Evolutionary conservation across 805 yeast species (phyloP).

Genomic region (Blastobotrys peoriensis): DNA sequence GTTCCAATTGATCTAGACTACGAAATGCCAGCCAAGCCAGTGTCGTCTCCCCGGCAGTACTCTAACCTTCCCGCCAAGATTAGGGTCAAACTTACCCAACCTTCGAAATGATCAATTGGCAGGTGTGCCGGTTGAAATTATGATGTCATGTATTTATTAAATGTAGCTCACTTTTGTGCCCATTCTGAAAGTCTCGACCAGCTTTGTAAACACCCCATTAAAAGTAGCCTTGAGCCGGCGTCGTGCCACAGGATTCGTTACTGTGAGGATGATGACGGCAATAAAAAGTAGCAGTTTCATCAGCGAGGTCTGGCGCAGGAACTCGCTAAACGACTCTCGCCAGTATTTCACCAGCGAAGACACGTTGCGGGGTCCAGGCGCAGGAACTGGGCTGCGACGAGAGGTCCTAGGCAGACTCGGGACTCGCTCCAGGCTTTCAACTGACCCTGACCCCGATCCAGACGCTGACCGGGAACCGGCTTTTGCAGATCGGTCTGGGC

Average conservation of each 20-base stretch:
- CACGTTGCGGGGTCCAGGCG: conserved; percentile 4
- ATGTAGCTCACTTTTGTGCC: conserved; percentile 23
- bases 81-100: conserved; percentile 6
- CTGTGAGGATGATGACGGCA: conserved; percentile 11
- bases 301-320: conserved; percentile 2
- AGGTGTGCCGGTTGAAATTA: no score
- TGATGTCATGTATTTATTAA: conserved; percentile 1
- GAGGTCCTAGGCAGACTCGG: not conserved
- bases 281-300: conserved; percentile 10
- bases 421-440: not conserved
- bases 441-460: not conserved
- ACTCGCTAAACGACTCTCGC: conserved; percentile 3
- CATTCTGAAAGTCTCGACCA: conserved; percentile 18
- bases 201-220: conserved; percentile 12
- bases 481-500: not conserved
- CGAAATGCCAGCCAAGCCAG: not conserved
- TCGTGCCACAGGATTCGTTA: conserved; percentile 9
- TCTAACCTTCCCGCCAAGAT: conserved; percentile 5
- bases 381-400: not conserved
- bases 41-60: not conserved
- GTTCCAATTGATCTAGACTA: conserved; percentile 17
- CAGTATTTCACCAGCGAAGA: conserved; percentile 11
- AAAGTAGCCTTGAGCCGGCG: conserved; percentile 6
- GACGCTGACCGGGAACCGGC: not conserved
- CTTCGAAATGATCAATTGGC: no score